These are phyloP conservation scores for Sistotremastrum suecicum DNA, from an alignment of 768 basidiomycete genomes.

Conservation along the genomic window DNA sequence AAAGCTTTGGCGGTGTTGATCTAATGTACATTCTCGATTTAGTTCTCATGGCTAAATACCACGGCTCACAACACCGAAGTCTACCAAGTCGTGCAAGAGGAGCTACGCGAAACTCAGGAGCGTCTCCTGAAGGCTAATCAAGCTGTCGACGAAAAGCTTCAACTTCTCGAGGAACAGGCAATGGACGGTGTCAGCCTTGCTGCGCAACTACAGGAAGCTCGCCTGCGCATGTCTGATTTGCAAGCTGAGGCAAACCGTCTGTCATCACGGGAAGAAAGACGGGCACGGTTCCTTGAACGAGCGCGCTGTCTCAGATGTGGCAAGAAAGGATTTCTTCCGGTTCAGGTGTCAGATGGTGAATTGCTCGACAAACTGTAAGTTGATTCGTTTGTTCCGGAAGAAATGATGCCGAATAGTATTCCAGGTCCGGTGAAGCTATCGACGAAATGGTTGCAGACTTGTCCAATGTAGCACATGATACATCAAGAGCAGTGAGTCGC, in stretches of 20 bases:
- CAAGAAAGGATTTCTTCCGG: conserved; percentile 34
- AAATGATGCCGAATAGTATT: too few relatives aligned
- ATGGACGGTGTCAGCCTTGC: conserved; percentile 59
- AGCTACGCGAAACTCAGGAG: conserved; percentile 29
- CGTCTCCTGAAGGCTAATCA: conserved; percentile 40
- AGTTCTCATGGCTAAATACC: conserved; percentile 64
- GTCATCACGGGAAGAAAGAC: conserved; percentile 56
- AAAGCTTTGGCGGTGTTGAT: not conserved
- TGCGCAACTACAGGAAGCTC: conserved; percentile 58
- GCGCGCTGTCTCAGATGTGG: conserved; percentile 59
- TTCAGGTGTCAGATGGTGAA: too few relatives aligned
- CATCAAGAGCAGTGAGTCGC: conserved; percentile 37
- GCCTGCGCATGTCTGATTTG: conserved; percentile 35
- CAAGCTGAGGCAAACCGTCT: conserved; percentile 60
- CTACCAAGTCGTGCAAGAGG: conserved; percentile 78
- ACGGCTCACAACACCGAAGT: conserved; percentile 45
- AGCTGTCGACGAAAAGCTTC: conserved; percentile 78
- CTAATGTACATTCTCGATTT: not conserved
- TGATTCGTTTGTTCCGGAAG: too few relatives aligned
- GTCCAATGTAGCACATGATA: too few relatives aligned
- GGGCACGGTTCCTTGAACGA: conserved; percentile 41
- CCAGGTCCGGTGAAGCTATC: too few relatives aligned
- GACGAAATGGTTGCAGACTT: too few relatives aligned
- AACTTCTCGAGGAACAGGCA: conserved; percentile 72
- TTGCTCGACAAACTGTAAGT: too few relatives aligned